Base-by-base conservation (phyloP, 257 asterid species). In the Ajuga chamaepitys region DNA sequence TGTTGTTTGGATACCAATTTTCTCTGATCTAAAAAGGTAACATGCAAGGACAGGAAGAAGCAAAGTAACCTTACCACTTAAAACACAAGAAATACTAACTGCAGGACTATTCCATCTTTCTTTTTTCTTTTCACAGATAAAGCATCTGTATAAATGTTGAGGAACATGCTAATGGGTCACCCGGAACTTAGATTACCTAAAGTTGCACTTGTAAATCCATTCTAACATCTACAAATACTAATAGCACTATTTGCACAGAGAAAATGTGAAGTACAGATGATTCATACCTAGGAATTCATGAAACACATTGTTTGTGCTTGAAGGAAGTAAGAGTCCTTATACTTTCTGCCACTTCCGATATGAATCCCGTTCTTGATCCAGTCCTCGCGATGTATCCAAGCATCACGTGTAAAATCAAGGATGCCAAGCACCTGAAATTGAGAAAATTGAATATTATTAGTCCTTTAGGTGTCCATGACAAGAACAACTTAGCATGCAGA, bases 381-480 rank as follows among this genome's bases (percentile, higher is more conserved):
- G 76, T 88, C 99, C 79, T 90, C 99, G 1, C 93, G 86, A 72
- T 82, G 86, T 74, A 94, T 85, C 97, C 99, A 94, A 13, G 95
- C 92, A 18, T 94, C 99, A n/a, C 95, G 86, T 28, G 81, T 76
- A 58, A 78, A 80, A 75, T 94, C 99, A 47, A 94, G 96, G 63
- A 94, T 75, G 12, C 95, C 96, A 5, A 90, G 83, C 68, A 94
- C 68, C 99, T 94, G 85, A 76, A 81, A 59, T 64, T 47, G 56
- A 30, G 46, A 13, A 17, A 48, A 57, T 18, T 40, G 3, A 48
- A 40, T n/a, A 14, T 14, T 13, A 20, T 42, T 40, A 13, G 38
- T 18, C 56, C 13, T 42, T 14, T 38, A 28, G 30, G 10, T 13
- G 24, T 70, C 58, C 45, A 41, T 4, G 35, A 42, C 37, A 42